Evolutionary conservation across 1,284 basidiomycete genomes (phyloP), one percentile per base, ranked within the genome.

Genomic region (Tylopilus sp.): DNA sequence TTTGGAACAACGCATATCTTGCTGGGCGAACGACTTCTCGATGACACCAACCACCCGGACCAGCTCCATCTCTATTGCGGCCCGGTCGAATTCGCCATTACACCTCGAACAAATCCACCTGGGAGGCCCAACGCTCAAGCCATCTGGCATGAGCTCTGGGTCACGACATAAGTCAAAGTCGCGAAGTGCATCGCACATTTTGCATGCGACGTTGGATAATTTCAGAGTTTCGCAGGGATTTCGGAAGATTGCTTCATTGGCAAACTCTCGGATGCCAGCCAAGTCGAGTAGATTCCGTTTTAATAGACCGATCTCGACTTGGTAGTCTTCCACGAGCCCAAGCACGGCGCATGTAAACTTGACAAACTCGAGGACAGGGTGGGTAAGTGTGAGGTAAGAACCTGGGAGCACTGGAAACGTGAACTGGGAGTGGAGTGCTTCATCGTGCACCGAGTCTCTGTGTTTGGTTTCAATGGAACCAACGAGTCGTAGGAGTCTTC

Each of bases 121-220:
- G 10, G 77, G 73, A 20, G 71, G 56, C 21, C 63, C 71, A 9
- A 75, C 65, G 20, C 76, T 73, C 34, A 73, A 68, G 29, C 76
- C 65, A 57, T 75, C 74, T 0, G 89, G 86, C 44, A 93, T 74
- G 37, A 96, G 78, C 55, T 94, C 91, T 7, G 85, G 77, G 67
- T 97, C 94, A n/a, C 94, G 82, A 65, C 94, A 96, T 58, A 98
- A 87, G 67, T 99, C 95, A 58, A 99, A 89, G 67, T 94, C 92
- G 17, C 91, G 83, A 53, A 95, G 80, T 20, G 80, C 76, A 68
- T 94, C 94, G 72, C 96, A 99, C 62, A 88, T 83, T 47, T 80
- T 82, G 68, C 96, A 99, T 24, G 94, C 89, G 24, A 98, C 88
- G 65, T 91, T 91, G 21, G 85, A 78, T 24, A 98, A 71, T 58